Evolutionary conservation across 176 grass and related monocot genomes (phyloP).

Genomic region (Hsuehochloa calcarea): DNA sequence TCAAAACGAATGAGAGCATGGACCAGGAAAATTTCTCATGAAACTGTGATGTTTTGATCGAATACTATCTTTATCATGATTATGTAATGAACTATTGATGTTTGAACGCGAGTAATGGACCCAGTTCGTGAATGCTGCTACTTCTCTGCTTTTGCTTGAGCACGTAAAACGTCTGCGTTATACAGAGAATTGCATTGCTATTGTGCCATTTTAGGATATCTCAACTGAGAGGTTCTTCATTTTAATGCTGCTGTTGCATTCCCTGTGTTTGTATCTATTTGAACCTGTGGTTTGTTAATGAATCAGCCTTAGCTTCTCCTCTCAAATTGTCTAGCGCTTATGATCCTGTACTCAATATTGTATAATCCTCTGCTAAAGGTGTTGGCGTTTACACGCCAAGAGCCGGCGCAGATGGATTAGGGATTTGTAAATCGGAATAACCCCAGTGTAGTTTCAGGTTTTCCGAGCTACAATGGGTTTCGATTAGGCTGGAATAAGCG

Average conservation of each 20-base stretch:
- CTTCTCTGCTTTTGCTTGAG: background rate
- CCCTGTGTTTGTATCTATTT: too few relatives aligned
- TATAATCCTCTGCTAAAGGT: background rate
- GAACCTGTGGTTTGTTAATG: too few relatives aligned
- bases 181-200: background rate
- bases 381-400: too few relatives aligned
- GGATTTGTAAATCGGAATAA: too few relatives aligned
- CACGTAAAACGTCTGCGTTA: background rate
- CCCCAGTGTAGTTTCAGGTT: too few relatives aligned
- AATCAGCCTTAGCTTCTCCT: background rate
- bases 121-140: background rate
- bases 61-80: conserved; percentile 1
- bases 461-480: too few relatives aligned
- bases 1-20: background rate
- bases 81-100: conserved; percentile 18
- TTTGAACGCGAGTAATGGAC: background rate
- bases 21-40: background rate
- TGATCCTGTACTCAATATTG: background rate
- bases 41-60: background rate
- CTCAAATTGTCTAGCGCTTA: too few relatives aligned
- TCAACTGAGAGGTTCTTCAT: too few relatives aligned
- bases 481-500: too few relatives aligned
- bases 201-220: background rate
- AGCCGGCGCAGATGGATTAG: too few relatives aligned
- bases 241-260: background rate